Base-by-base conservation (phyloP, 768 basidiomycete genomes). In the Tephrocybe sp. region DNA sequence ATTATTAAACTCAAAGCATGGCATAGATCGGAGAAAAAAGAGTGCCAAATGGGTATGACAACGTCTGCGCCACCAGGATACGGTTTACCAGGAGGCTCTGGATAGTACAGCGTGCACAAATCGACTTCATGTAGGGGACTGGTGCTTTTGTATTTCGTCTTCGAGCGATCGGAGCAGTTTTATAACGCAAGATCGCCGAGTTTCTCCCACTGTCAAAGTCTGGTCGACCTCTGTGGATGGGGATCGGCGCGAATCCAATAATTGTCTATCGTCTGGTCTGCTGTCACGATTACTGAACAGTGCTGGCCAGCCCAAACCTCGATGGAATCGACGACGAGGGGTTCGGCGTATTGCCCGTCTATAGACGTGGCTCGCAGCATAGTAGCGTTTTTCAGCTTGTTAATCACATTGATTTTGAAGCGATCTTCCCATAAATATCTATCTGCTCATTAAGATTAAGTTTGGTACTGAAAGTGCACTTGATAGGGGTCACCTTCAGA, bases 1-100 rank as follows among this genome's bases (percentile, higher is more conserved):
- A 1, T 57, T 60, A 45, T 76, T 77, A 2, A 73, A 57, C 19
- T 42, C 55, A 39, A 63, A 73, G 20, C 30, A 7, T 26, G 26
- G 26, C 26, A 3, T 26, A 33, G 43, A 31, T 51, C 49, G 32
- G 31, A 42, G 11, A 44, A 39, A 14, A 51, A 34, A 13, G 42
- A 13, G 17, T 51, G 36, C 31, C 43, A 30, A 17, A 51, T 45
- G 11, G 51, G 44, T 5, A 51, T 45, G 12, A 45, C 41, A 17
- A 51, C 22, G 31, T 51, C 51, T 40, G 51, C 44, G 2, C 51
- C 51, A 20, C 44, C 38, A 12, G 44, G 44, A 4, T 34, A 38
- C 2, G 51, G 45, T 16, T 45, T 19, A 14, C 51, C 45, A n/a
- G 38, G 38, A 41, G 44, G 38, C 4, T n/a, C 20, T 16, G 36